Conservation (phyloP, 2,329 filamentous ascomycete species). For the Bipolaris victoriae region DNA sequence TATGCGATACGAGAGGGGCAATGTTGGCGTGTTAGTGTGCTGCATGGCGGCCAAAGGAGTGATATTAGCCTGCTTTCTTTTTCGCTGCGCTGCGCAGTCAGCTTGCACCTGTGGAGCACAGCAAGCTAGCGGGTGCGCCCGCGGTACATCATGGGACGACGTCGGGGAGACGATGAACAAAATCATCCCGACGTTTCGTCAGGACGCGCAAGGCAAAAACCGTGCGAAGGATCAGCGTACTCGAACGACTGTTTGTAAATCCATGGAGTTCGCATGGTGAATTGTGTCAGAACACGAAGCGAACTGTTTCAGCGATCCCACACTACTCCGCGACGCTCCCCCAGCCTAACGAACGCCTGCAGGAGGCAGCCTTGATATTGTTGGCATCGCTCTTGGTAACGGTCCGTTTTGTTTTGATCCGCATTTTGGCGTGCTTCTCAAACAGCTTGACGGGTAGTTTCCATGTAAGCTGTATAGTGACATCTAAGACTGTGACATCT, state of each 20-base stretch:
- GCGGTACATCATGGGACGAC: constrained; percentile 8
- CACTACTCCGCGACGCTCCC: constrained; percentile 14
- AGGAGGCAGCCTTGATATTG: constrained; percentile 11
- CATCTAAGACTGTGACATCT: constrained; percentile 24
- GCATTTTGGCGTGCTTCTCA: constrained; percentile 22
- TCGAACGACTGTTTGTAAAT: constrained; percentile 20
- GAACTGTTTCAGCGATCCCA: constrained; percentile 21
- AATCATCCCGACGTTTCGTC: constrained; percentile 12
- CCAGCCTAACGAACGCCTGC: constrained; percentile 14
- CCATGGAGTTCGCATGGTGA: constrained; percentile 13
- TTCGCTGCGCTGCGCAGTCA: constrained; percentile 11
- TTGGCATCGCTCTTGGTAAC: constrained; percentile 1
- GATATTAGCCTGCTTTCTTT: constrained; percentile 31
- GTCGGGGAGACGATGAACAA: constrained; percentile 1
- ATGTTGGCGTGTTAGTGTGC: constrained; percentile 31
- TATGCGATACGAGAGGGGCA: constrained; percentile 27
- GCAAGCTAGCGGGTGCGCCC: constrained; percentile 6
- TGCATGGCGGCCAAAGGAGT: constrained; percentile 33
- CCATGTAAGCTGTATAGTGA: constrained; percentile 13
- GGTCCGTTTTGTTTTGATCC: constrained; percentile 15
- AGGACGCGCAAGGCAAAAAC: constrained; percentile 3
- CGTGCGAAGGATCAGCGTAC: constrained; percentile 1
- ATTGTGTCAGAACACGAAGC: constrained; percentile 21
- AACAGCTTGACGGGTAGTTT: constrained; percentile 13
- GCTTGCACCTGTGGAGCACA: constrained; percentile 5